phyloP scores from a whole-genome alignment of 2,329 filamentous ascomycete species.

The Nothopassalora personata region DNA sequence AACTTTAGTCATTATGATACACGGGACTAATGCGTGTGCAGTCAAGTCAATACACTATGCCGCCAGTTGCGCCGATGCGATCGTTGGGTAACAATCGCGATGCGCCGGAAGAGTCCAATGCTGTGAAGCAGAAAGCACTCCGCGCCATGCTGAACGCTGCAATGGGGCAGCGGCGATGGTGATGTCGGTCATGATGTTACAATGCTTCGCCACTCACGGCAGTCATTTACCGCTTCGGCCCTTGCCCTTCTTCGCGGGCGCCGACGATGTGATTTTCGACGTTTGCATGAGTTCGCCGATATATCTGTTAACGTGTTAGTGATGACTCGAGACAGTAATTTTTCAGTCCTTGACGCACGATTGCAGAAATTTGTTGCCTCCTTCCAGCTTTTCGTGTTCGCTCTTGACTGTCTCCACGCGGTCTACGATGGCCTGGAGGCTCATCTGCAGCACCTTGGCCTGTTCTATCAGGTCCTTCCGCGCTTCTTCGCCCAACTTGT shows the following conservation, averaged over 20 bases:
- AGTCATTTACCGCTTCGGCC: constrained; percentile 21
- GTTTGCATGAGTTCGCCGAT: constrained; percentile 91
- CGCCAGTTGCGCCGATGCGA: constrained; percentile 1
- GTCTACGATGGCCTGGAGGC: constrained; percentile 81
- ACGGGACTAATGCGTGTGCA: constrained; percentile 9
- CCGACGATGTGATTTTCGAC: constrained; percentile 53
- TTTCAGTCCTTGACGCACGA: constrained; percentile 37
- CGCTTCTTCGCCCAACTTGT: constrained; percentile 78
- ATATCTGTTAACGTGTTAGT: constrained; percentile 61
- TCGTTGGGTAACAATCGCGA: not conserved
- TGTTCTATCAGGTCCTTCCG: constrained; percentile 64
- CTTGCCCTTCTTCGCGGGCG: constrained; percentile 46
- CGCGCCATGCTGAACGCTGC: constrained; percentile 20
- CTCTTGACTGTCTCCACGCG: constrained; percentile 90
- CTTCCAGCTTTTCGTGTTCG: constrained; percentile 94
- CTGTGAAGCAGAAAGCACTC: constrained; percentile 9
- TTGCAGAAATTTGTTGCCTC: constrained; percentile 93
- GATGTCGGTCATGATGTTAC: constrained; percentile 9
- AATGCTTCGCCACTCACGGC: constrained; percentile 1
- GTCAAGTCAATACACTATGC: not conserved
- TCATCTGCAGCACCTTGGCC: constrained; percentile 82
- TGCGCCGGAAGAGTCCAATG: constrained; percentile 1
- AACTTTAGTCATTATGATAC: constrained; percentile 14
- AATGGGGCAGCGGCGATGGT: constrained; percentile 8
- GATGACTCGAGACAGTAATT: not conserved